A percentile compares a stretch with the other conserved stretches of the same genome.
Conservation (phyloP, 2,329 filamentous ascomycete species). For the Aspergillus transmontanensis region DNA sequence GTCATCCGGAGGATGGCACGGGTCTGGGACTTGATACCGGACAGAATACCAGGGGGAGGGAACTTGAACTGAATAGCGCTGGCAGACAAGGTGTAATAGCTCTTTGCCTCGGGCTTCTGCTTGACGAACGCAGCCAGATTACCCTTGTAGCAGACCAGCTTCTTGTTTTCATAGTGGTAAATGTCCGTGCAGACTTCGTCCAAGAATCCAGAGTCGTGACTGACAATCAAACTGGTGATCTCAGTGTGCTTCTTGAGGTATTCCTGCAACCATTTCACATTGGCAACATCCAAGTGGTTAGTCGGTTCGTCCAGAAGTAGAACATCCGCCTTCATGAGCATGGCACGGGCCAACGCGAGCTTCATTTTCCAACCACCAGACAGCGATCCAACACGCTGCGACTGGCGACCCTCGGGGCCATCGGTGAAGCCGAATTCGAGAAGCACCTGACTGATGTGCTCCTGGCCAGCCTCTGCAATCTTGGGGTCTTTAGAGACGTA, state of each 20-base stretch:
- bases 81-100: slow-evolving; percentile 93
- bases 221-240: slow-evolving; percentile 96
- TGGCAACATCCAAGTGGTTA: slow-evolving; percentile 95
- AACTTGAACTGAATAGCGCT: slow-evolving; percentile 96
- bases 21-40: slow-evolving; percentile 92
- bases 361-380: slow-evolving; percentile 99
- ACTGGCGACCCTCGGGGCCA: slow-evolving; percentile 85
- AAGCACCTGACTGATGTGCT: slow-evolving; percentile 81
- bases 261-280: slow-evolving; percentile 92
- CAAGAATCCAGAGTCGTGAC: slow-evolving; percentile 96
- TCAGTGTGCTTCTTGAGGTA: slow-evolving; percentile 96
- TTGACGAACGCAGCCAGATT: slow-evolving; percentile 72
- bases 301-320: slow-evolving; percentile 97
- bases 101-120: slow-evolving; percentile 90
- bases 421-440: slow-evolving; percentile 91
- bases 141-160: slow-evolving; percentile 64
- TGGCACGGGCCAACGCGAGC: slow-evolving; percentile 89
- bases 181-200: slow-evolving; percentile 98
- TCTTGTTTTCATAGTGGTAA: slow-evolving; percentile 98
- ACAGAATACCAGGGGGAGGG: slow-evolving; percentile 89
- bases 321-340: slow-evolving; percentile 96
- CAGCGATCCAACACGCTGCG: slow-evolving; percentile 86
- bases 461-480: slow-evolving; percentile 74
- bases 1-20: slow-evolving; percentile 94
- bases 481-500: slow-evolving; percentile 89